Evolutionary conservation across 306 rosid species (phyloP), one percentile per base, ranked within the genome.

Genomic region (Pachyrhizus erosus): DNA sequence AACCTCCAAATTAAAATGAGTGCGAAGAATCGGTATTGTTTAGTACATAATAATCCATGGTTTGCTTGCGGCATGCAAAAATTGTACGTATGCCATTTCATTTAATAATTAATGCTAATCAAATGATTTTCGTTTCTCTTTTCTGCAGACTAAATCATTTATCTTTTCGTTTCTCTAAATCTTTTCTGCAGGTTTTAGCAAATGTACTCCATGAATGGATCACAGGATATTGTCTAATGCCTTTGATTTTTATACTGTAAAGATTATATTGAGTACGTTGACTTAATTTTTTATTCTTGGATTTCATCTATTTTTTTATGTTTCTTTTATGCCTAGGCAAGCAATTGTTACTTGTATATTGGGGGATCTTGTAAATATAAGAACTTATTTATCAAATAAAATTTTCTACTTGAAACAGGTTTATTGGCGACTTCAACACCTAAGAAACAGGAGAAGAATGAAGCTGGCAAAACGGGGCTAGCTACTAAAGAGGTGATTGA

Each of bases 401-500:
- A 33, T 74, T 61, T 70, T 27, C 7, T 13, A 46, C 45, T 72
- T 60, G 73, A 70, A 78, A 57, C 86, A 91, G 97, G 91, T 82
- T 65, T 72, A 15, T 33, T 84, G 83, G 85, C 87, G 14, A 70
- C 85, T 83, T 23, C 76, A 66, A 83, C 73, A 55, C 83, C 84
- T 40, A 90, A 73, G 87, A 90, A 88, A 81, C 85, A 40, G 78
- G 85, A 75, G 42, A 86, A 81, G 23, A 65, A 82, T 57, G 83
- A 77, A 82, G 45, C 23, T 61, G 79, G 45, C 10, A 87, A 85
- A 82, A 91, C 49, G 70, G 82, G 67, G 60, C 10, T 77, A 27
- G 76, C 80, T 76, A 57, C 85, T 18, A 89, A 87, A 13, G 91
- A 91, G 83, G 86, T 84, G 73, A 24, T 58, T 21, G 89, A 86